Conservation (phyloP, 495 filamentous ascomycete genomes). For the Aspergillus biplanus region DNA sequence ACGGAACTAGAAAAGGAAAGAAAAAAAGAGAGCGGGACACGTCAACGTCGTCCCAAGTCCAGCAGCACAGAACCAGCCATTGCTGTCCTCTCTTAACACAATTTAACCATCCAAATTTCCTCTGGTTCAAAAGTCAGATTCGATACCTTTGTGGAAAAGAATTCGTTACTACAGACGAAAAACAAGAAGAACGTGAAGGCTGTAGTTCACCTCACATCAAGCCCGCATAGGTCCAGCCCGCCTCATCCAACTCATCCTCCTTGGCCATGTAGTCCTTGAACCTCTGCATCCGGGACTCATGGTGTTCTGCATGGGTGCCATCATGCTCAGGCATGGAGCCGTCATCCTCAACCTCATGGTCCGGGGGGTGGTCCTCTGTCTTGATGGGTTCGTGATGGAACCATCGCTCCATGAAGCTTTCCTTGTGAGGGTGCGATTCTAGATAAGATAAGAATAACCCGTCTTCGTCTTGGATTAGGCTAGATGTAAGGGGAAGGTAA, state of each 20-base stretch:
- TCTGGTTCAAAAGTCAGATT: background rate
- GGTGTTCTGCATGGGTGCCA: background rate
- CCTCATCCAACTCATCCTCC: conserved; percentile 21
- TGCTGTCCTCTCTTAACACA: background rate
- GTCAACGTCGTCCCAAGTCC: background rate
- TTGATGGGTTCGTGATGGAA: conserved; percentile 6
- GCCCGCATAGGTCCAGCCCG: conserved; percentile 20
- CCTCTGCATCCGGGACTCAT: conserved; percentile 7
- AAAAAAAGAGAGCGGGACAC: background rate
- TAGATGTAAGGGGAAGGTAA: background rate
- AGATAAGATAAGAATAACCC: background rate
- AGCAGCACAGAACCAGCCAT: background rate
- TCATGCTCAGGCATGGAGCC: background rate
- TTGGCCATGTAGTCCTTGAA: conserved; percentile 17
- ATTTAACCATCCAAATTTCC: background rate
- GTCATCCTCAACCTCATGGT: background rate
- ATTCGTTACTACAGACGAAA: too few species aligned
- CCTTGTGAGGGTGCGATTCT: conserved; percentile 15
- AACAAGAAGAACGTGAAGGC: background rate
- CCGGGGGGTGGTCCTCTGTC: background rate
- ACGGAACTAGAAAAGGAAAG: background rate
- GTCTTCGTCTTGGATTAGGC: background rate
- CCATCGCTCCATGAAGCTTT: conserved; percentile 18
- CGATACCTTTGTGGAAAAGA: too few species aligned
- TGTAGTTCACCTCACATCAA: conserved; percentile 13